These are phyloP conservation scores for Hyaloscypha bicolor DNA, from an alignment of 495 filamentous ascomycete genomes.

Conservation along the genomic window DNA sequence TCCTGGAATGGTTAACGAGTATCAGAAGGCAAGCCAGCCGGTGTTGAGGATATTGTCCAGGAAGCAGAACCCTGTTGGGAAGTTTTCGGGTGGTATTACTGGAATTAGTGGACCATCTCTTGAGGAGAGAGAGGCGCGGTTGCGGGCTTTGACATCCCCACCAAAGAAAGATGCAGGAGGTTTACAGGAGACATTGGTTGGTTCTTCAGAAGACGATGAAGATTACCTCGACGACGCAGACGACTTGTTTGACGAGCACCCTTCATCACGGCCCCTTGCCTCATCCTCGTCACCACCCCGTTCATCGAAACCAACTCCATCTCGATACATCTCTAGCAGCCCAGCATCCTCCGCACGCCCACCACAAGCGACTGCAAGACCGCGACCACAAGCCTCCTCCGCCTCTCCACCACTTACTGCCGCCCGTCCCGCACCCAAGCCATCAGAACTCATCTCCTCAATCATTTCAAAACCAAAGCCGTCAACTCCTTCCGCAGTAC, in stretches of 20 bases:
- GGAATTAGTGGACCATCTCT: conserved; percentile 6
- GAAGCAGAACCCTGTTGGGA: conserved; percentile 5
- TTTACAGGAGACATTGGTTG: conserved; percentile 8
- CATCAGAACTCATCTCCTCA: conserved; percentile 18
- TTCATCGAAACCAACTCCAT: not conserved
- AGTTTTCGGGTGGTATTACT: not conserved
- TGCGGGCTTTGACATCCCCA: conserved; percentile 16
- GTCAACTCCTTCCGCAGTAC: not conserved
- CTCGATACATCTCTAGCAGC: not conserved
- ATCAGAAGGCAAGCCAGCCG: conserved; percentile 22
- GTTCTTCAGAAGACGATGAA: conserved; percentile 17
- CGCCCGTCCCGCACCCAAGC: conserved; percentile 3
- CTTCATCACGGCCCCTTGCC: not conserved
- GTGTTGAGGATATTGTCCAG: conserved; percentile 23
- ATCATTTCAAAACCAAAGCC: conserved; percentile 10
- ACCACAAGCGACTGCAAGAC: not conserved
- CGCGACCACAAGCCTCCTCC: conserved; percentile 1
- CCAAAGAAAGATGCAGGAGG: not conserved
- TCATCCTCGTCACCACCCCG: conserved; percentile 3
- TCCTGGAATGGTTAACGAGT: conserved; percentile 31
- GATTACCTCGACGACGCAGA: conserved; percentile 26
- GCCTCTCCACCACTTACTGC: not conserved
- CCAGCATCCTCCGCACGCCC: not conserved
- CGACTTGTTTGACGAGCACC: conserved; percentile 24
- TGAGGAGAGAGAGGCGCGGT: conserved; percentile 25